Evolutionary conservation across 2,329 filamentous ascomycete species (phyloP), one percentile per base, ranked within the genome.

Genomic region (Colletotrichum orchidophilum): DNA sequence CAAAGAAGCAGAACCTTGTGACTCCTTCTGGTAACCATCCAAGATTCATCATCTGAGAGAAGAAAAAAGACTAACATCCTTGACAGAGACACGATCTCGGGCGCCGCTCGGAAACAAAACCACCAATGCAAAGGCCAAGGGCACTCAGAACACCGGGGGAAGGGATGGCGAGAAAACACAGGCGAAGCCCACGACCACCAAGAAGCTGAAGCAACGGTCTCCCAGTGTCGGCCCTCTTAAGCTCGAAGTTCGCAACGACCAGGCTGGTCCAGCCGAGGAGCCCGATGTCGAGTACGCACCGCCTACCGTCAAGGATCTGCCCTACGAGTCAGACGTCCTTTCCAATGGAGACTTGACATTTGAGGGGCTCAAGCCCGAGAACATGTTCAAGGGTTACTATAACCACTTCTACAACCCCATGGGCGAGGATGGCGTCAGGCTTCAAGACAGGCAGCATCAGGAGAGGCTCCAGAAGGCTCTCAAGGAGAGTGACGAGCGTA

Each of bases 21-120:
- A 74, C 71, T 12, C 73, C 73, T 11, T 74, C 73, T 11, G 73
- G 73, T 74, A 74, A 27, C 61, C n/a, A 53, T 55, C 24, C 9
- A 39, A 12, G 15, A 26, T 63, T 31, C 57, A 62, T 70, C 68
- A 53, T 63, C 58, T 69, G 74, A 59, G n/a, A 15, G 66, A 53
- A 42, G 52, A 24, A 52, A 72, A 46, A 9, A 24, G 33, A 58
- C 61, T 69, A 52, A 61, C 26, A 18, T 31, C n/a, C 9, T 31
- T 58, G 27, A 21, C 66, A 92, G 90, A 87, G 66, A 87, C 91
- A 61, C 90, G 91, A 70, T 91, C 86, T 71, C 91, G 96, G 77
- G 95, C 95, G 46, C 93, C 94, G 13, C 85, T 99, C 58, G 96
- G 96, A 39, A 92, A 94, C 86, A 99, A 99, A 83, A 98, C 96